phyloP scores from a whole-genome alignment of 2,329 filamentous ascomycete genomes.

The Monosporascus sp. region DNA sequence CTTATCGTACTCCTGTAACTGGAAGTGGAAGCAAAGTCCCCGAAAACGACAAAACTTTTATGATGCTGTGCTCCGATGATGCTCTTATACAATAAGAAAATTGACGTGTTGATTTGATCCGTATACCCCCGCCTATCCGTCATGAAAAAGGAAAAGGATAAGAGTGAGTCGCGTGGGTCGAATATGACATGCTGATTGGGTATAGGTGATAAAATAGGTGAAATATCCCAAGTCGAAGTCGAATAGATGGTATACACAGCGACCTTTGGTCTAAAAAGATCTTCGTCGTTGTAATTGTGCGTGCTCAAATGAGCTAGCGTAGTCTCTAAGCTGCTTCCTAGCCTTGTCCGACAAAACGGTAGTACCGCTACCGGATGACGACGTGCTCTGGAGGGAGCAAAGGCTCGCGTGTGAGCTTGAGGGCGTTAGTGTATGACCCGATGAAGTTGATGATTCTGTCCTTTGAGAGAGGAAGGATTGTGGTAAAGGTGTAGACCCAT shows the following conservation, averaged over 20 bases:
- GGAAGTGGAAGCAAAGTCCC: conserved; percentile 22
- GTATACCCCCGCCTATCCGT: conserved; percentile 18
- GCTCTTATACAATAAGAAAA: conserved; percentile 39
- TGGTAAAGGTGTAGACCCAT: conserved; percentile 43
- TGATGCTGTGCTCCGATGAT: conserved; percentile 47
- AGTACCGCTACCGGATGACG: conserved; percentile 46
- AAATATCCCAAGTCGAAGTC: conserved; percentile 9
- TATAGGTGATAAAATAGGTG: conserved; percentile 16
- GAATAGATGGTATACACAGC: conserved; percentile 1
- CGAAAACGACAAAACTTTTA: conserved; percentile 33
- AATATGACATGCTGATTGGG: conserved; percentile 16
- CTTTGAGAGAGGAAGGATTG: conserved; percentile 33
- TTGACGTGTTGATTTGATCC: conserved; percentile 29
- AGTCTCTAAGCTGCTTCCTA: conserved; percentile 73
- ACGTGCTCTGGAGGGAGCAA: conserved; percentile 66
- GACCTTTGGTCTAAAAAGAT: conserved; percentile 39
- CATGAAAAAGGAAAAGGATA: conserved; percentile 20
- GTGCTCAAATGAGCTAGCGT: conserved; percentile 85
- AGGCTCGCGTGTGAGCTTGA: conserved; percentile 83
- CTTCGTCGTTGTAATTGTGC: conserved; percentile 57
- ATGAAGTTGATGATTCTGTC: conserved; percentile 24
- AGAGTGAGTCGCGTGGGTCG: conserved; percentile 19
- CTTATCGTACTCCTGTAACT: conserved; percentile 23
- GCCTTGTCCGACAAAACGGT: conserved; percentile 67
- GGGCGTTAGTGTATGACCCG: conserved; percentile 49